Base-by-base conservation (phyloP, 2,329 filamentous ascomycete genomes). In the Diplocarpon rosae region DNA sequence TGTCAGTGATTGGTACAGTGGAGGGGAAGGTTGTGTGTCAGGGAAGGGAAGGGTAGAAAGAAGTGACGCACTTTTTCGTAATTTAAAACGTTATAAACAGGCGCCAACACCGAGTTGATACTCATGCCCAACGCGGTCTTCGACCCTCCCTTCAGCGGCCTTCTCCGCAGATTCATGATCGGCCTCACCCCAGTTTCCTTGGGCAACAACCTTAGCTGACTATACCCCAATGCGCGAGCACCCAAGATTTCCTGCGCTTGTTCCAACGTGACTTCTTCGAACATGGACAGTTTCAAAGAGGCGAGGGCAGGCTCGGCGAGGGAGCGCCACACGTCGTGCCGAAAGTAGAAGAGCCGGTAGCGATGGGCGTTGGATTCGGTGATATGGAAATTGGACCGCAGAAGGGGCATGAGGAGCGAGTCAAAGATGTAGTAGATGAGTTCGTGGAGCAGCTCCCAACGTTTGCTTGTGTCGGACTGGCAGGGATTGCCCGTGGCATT, bases 401-500 rank as follows among this genome's bases (percentile, higher is more conserved):
- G 75, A 7, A 98, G 71, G 9, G 92, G 90, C 55, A 96, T 84
- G 45, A 98, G 60, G 16, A 95, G 71, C 0, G 89, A 95, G 63
- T 98, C 92, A 57, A 98, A 92, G 3, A 94, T 53, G 61, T 89
- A 98, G 65, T 95, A 96, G 6, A 96, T 57, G 46, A 96, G 80
- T 61, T 98, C 92, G 42, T 79, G 66, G 39, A 95, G 76, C 0
- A 96, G 71, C 58, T 95, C 85, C 20, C 67, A 69, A 10, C 89
- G 80, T 63, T 95, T 96, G 6, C 67, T 65, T 27, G 75, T 69
- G 58, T 96, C 90, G 0, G 82, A 80, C 47, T 71, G 69, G 48
- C 83, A 83, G 39, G 83, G 68, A 43, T 81, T 89, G 9, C 60
- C 62, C 12, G 61, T 55, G 1, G 71, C 59, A 11, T 63, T 63